Base-by-base conservation (phyloP, 1,284 basidiomycete species). In the Golubevia pallescens region DNA sequence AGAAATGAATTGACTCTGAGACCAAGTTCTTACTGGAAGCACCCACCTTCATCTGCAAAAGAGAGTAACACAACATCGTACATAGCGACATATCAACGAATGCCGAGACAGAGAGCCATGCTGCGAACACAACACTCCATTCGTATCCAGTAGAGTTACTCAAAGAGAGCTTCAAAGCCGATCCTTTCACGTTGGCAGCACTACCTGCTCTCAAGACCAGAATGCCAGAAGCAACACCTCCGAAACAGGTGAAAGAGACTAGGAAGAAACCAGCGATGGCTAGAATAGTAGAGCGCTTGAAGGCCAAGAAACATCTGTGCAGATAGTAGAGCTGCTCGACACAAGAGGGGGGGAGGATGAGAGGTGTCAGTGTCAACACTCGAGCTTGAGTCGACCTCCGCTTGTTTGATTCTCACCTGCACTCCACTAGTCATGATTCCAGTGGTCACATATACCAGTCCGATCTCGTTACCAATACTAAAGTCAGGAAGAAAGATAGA, bases 401-500 rank as follows among this genome's bases (percentile, higher is more conserved):
- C n/a, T n/a, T n/a, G n/a, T n/a, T n/a, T n/a, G n/a, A n/a, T n/a
- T n/a, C n/a, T n/a, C n/a, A n/a, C n/a, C n/a, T n/a, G n/a, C n/a
- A n/a, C n/a, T n/a, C n/a, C n/a, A n/a, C n/a, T 42, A 14, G 20
- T 62, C 54, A 60, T 64, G 5, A 62, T 23, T 1, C 28, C 62
- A 16, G 63, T 64, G 32, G 59, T 61, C 13, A 64, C 32, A 20
- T 21, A 64, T 34, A 16, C 38, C 6, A 20, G 19, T 14, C 32
- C 42, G 19, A 65, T 21, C 60, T 65, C 57, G 59, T 61, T 61
- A 42, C 63, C 63, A 16, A 65, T 53, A 24, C 59, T n/a, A n/a
- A n/a, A n/a, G n/a, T n/a, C n/a, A n/a, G n/a, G n/a, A n/a, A n/a
- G n/a, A n/a, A n/a, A n/a, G n/a, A n/a, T n/a, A n/a, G n/a, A n/a